Percentiles rank a stretch among this genome's conserved stretches.
Conservation (phyloP, 2,329 filamentous ascomycete genomes). For the Calonectria hongkongensis region DNA sequence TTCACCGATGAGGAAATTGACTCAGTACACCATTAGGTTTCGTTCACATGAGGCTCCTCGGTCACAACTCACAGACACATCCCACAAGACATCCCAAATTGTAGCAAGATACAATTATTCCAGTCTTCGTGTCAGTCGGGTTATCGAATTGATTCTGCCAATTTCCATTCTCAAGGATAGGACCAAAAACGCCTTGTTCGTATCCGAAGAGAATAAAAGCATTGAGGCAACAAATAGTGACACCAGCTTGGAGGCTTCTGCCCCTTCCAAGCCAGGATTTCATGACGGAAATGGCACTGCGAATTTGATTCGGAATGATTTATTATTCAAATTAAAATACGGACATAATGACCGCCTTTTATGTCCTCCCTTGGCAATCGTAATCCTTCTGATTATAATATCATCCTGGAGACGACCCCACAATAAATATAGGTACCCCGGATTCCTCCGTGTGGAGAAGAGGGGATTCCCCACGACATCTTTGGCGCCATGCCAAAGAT, state of each 20-base stretch:
- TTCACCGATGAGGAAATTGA: neutral
- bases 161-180: neutral
- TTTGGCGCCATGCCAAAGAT: no score
- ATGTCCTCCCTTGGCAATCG: no score
- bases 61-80: neutral
- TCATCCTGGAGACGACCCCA: no score
- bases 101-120: conserved; percentile 5
- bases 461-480: no score
- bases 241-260: neutral
- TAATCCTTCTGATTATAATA: no score
- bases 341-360: no score
- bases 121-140: neutral
- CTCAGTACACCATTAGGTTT: no score
- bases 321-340: no score
- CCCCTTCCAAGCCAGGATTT: neutral
- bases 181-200: conserved; percentile 5
- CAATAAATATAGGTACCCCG: no score
- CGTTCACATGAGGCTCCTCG: no score
- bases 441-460: no score
- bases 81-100: neutral
- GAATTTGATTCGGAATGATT: no score
- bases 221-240: neutral
- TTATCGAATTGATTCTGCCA: conserved; percentile 2
- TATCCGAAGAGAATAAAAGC: conserved; percentile 5
- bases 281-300: neutral